Evolutionary conservation across 2,329 filamentous ascomycete species (phyloP), one percentile per base, ranked within the genome.

Genomic region (Dactylellina haptotyla): DNA sequence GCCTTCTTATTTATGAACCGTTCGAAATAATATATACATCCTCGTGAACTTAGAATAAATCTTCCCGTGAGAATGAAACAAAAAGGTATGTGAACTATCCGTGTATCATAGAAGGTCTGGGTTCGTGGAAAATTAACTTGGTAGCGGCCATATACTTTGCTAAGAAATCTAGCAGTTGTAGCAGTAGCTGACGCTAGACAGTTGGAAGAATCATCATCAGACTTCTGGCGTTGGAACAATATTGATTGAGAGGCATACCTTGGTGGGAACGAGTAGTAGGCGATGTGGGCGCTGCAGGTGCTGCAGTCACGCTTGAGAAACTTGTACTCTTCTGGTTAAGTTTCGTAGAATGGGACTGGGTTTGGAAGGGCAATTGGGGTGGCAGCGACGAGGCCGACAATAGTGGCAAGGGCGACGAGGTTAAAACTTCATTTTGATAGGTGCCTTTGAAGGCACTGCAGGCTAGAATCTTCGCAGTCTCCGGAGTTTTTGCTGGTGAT

Each of bases 161-260:
- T n/a, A n/a, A n/a, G n/a, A n/a, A n/a, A 45, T 63, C 39, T 66
- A 66, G 62, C 62, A 66, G 50, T 66, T 57, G 62, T 57, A 20
- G 51, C 51, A 57, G 62, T 66, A 66, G 46, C 54, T 54, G 46
- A 63, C 48, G 34, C 59, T 63, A 26, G 14, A 20, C 23, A 9
- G 23, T n/a, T 5, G 30, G 14, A 25, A 8, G 16, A 18, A 46
- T 46, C 3, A 20, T 46, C 18, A 34, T 6, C 32, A n/a, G 32
- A 34, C 14, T 14, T 14, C 6, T 34, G 18, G 6, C 18, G 9
- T 5, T 18, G 16, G 14, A 4, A 4, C 1, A 23, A 2, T 2
- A 30, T 16, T 18, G 18, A 25, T 14, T 9, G 12, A n/a, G 16
- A 46, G 16, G 34, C 48, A 45, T 56, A 46, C 48, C 45, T 64